Evolutionary conservation across 768 basidiomycete species (phyloP).

Genomic region (Leucocoprinus sp.): DNA sequence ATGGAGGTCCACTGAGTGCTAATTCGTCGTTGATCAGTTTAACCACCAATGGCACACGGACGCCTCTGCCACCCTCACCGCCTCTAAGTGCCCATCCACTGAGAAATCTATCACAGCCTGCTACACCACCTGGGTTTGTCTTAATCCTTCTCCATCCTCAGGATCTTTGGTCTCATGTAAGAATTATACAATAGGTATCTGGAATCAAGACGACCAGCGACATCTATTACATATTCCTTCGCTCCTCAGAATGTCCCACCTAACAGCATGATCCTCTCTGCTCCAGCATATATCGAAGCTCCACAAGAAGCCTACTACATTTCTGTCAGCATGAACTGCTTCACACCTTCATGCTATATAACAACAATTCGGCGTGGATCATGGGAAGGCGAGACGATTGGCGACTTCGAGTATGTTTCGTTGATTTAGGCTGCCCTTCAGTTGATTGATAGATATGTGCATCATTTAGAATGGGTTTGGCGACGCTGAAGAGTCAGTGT

Average conservation of each 20-base stretch:
- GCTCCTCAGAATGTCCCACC: constrained; percentile 25
- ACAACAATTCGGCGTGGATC: constrained; percentile 34
- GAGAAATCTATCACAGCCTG: constrained; percentile 10
- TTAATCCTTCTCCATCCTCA: background rate
- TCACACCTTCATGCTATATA: constrained; percentile 40
- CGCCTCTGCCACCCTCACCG: constrained; percentile 21
- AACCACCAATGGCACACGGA: constrained; percentile 9
- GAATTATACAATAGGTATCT: constrained; percentile 17
- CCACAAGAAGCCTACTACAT: constrained; percentile 34
- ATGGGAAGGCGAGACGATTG: constrained; percentile 35
- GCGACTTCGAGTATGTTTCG: constrained; percentile 36
- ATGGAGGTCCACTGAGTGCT: background rate
- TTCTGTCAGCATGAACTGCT: constrained; percentile 40
- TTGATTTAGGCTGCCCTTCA: background rate
- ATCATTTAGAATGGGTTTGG: constrained; percentile 8
- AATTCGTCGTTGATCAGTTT: constrained; percentile 15
- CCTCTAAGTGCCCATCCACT: constrained; percentile 17
- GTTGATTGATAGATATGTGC: background rate
- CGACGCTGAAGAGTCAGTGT: constrained; percentile 6
- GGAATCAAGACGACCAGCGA: constrained; percentile 20
- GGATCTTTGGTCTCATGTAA: background rate
- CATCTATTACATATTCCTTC: constrained; percentile 32
- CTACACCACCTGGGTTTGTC: constrained; percentile 22
- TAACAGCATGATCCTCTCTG: constrained; percentile 31
- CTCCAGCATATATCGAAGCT: constrained; percentile 18